Conservation (phyloP, 176 grass and related monocot genomes). For the Carex cristatella region DNA sequence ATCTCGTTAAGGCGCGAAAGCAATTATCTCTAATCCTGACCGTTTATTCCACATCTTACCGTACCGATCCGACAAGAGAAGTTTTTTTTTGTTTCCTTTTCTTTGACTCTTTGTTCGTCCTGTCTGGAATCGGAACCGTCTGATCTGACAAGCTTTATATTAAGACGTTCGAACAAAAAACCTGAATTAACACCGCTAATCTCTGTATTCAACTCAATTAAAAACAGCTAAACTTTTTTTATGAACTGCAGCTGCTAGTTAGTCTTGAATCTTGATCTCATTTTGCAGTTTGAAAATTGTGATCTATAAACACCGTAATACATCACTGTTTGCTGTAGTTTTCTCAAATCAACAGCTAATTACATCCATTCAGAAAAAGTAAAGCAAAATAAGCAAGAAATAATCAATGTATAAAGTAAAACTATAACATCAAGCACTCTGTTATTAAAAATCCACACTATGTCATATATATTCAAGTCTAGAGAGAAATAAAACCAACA, state of each 20-base stretch:
- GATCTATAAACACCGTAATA: neutral
- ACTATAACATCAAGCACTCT: neutral
- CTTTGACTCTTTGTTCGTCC: neutral
- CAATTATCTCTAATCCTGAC: neutral
- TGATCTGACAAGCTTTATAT: neutral
- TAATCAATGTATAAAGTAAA: neutral
- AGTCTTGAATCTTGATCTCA: neutral
- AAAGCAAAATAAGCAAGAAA: neutral
- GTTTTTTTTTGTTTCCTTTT: neutral
- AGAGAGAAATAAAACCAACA: neutral
- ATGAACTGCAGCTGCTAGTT: neutral
- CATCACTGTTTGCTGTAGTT: neutral
- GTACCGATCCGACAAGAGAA: neutral
- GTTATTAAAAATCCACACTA: neutral
- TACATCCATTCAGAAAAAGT: neutral
- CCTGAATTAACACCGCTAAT: neutral
- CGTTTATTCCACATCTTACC: conserved; percentile 8
- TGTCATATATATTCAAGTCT: neutral
- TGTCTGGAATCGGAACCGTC: neutral
- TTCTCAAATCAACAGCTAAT: neutral
- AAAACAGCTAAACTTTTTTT: neutral
- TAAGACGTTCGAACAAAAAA: neutral
- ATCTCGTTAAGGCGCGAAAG: neutral
- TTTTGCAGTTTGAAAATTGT: neutral
- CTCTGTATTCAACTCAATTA: neutral